These are phyloP conservation scores for Apophysomyces elegans DNA, from an alignment of 371 early-diverging fungal genomes.

Conservation along the genomic window DNA sequence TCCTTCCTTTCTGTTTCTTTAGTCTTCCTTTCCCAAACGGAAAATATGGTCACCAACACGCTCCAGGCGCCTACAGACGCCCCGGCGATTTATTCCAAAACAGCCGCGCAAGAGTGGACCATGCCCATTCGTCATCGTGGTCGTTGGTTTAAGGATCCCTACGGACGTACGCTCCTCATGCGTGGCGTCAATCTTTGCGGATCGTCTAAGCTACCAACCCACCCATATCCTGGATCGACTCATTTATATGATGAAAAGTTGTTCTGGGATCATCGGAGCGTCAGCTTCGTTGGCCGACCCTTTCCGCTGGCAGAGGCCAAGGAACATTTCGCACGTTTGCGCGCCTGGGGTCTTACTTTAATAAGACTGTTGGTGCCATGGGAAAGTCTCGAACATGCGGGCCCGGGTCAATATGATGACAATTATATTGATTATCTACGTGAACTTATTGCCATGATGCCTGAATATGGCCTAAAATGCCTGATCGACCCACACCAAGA, in stretches of 20 bases:
- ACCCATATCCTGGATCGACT: constrained; percentile 55
- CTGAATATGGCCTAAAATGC: constrained; percentile 76
- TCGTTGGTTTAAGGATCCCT: constrained; percentile 58
- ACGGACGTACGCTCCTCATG: constrained; percentile 56
- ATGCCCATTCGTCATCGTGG: constrained; percentile 29
- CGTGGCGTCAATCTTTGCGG: constrained; percentile 74
- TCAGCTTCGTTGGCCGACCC: constrained; percentile 73
- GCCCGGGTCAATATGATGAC: constrained; percentile 81
- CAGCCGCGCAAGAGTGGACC: constrained; percentile 33
- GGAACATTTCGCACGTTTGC: constrained; percentile 73
- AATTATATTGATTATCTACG: constrained; percentile 78
- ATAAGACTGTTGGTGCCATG: constrained; percentile 77
- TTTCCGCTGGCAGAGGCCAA: constrained; percentile 79
- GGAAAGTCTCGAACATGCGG: constrained; percentile 80
- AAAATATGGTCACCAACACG: constrained; percentile 8
- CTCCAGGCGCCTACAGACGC: constrained; percentile 2
- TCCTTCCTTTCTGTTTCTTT: neutral
- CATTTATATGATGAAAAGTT: constrained; percentile 52
- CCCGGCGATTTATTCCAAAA: constrained; percentile 1
- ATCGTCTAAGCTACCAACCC: constrained; percentile 64
- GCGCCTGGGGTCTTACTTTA: constrained; percentile 81
- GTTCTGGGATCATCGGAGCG: constrained; percentile 68
- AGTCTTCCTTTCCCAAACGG: neutral
- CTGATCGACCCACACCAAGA: constrained; percentile 84
- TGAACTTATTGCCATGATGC: constrained; percentile 62